A percentile compares a stretch with the other conserved stretches of the same genome.
Evolutionary conservation across 495 filamentous ascomycete genomes (phyloP).

Genomic region (Friedmanniomyces simplex): DNA sequence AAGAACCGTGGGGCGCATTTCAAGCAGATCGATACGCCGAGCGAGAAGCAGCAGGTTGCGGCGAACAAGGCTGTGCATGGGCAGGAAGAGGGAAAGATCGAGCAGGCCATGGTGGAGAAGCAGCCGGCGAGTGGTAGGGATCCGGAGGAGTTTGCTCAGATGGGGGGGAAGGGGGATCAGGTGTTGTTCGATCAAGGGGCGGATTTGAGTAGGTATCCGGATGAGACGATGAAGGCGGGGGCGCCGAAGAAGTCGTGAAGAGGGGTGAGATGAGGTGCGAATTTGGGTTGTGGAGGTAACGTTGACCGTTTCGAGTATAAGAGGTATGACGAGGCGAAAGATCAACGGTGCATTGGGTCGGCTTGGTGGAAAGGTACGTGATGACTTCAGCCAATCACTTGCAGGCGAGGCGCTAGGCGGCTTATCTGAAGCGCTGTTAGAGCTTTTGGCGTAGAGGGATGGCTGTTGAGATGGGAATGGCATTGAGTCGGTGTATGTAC

Average conservation of each 20-base stretch:
- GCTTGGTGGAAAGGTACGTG: too few species aligned
- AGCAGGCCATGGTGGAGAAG: constrained; percentile 38
- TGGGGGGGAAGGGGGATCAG: constrained; percentile 78
- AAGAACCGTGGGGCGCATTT: constrained; percentile 51
- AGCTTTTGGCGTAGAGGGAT: too few species aligned
- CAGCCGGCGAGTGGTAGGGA: constrained; percentile 53
- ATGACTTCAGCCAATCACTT: too few species aligned
- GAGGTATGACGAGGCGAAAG: too few species aligned
- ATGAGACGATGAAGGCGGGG: constrained; percentile 14
- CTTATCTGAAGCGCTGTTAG: too few species aligned
- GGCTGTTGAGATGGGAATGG: too few species aligned
- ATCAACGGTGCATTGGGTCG: too few species aligned
- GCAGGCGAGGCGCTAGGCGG: too few species aligned
- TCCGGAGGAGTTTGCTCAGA: constrained; percentile 63
- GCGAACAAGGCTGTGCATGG: not conserved
- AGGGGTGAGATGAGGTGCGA: too few species aligned
- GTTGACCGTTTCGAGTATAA: too few species aligned
- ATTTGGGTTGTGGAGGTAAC: too few species aligned
- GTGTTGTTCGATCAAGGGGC: constrained; percentile 53
- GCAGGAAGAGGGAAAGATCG: constrained; percentile 17
- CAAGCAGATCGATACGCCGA: constrained; percentile 10
- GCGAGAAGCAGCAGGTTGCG: constrained; percentile 6
- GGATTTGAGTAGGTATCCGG: constrained; percentile 16
- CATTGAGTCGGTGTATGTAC: too few species aligned
- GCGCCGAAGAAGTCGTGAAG: constrained; percentile 5